phyloP scores from a whole-genome alignment of 108 stramenopile genomes.

The Cyclostephanos tholiformis region DNA sequence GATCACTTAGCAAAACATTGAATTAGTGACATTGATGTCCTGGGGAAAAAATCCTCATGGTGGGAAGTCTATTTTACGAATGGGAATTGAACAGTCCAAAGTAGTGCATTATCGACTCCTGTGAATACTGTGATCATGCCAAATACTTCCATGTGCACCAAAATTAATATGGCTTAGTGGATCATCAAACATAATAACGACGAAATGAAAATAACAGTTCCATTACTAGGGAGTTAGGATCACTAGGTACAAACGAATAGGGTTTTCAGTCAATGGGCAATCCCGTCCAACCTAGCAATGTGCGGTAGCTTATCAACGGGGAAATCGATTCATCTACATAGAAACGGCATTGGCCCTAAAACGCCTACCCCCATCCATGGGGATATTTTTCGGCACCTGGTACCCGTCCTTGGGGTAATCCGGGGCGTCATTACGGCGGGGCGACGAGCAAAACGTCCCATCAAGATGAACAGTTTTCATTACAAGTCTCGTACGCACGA shows the following conservation, averaged over 20 bases:
- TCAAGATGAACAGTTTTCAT: conserved; percentile 23
- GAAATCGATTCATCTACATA: conserved; percentile 6
- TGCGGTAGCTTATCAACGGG: conserved; percentile 23
- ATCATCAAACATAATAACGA: no score
- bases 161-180: no score
- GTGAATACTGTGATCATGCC: no score
- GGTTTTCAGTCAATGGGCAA: neutral
- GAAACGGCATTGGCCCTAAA: conserved; percentile 34
- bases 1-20: no score
- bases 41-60: no score
- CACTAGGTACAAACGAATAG: neutral
- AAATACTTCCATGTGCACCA: no score
- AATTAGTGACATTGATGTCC: no score
- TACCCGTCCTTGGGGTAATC: conserved; percentile 42
- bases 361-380: conserved; percentile 41
- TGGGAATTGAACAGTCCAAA: no score
- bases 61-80: no score
- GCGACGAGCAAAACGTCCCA: conserved; percentile 22
- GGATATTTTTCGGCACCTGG: conserved; percentile 38
- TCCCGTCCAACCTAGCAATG: conserved; percentile 23
- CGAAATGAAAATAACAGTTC: conserved; percentile 32
- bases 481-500: conserved; percentile 8
- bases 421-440: conserved; percentile 45
- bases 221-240: conserved; percentile 27
- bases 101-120: no score